Percentiles rank a stretch among this genome's conserved stretches.
Conservation (phyloP, 129 eudicot species). For the Artemisia tridentata region DNA sequence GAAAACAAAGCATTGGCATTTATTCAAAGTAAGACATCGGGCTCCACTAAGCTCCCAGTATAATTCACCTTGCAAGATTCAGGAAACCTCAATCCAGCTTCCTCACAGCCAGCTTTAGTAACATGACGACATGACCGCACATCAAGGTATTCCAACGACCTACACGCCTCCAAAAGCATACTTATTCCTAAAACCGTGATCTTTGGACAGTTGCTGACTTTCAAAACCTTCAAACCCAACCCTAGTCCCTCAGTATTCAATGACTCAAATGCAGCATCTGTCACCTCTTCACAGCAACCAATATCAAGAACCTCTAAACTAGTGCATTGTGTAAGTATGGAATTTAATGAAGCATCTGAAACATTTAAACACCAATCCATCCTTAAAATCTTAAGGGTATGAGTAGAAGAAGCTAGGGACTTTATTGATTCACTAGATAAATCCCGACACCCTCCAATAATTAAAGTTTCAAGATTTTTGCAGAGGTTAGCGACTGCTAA, state of each 20-base stretch:
- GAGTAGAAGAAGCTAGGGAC: slow-evolving; percentile 45
- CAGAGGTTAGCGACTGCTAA: slow-evolving; percentile 56
- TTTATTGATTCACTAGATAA: slow-evolving; percentile 62
- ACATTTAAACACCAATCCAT: slow-evolving; percentile 97
- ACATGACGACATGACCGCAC: slow-evolving; percentile 81
- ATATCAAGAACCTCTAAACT: slow-evolving; percentile 76
- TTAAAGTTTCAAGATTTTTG: slow-evolving; percentile 68
- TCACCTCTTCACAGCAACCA: slow-evolving; percentile 91
- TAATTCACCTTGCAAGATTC: slow-evolving; percentile 75
- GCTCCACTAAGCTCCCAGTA: slow-evolving; percentile 75
- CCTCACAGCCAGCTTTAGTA: slow-evolving; percentile 68
- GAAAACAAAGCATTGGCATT: neutral
- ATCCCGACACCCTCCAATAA: slow-evolving; percentile 84
- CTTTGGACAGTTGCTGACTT: slow-evolving; percentile 79
- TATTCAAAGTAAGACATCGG: slow-evolving; percentile 54
- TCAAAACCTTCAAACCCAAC: slow-evolving; percentile 56
- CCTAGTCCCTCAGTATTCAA: slow-evolving; percentile 36
- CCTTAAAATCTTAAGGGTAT: slow-evolving; percentile 53
- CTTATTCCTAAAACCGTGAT: slow-evolving; percentile 67
- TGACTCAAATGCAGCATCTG: slow-evolving; percentile 79
- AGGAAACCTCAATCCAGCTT: slow-evolving; percentile 83
- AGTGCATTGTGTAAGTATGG: slow-evolving; percentile 56
- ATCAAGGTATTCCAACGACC: slow-evolving; percentile 70
- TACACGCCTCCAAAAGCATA: slow-evolving; percentile 63
- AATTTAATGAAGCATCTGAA: slow-evolving; percentile 63